These are phyloP conservation scores for Eucalyptus dawsonii DNA, from an alignment of 345 rosid species.

Conservation along the genomic window DNA sequence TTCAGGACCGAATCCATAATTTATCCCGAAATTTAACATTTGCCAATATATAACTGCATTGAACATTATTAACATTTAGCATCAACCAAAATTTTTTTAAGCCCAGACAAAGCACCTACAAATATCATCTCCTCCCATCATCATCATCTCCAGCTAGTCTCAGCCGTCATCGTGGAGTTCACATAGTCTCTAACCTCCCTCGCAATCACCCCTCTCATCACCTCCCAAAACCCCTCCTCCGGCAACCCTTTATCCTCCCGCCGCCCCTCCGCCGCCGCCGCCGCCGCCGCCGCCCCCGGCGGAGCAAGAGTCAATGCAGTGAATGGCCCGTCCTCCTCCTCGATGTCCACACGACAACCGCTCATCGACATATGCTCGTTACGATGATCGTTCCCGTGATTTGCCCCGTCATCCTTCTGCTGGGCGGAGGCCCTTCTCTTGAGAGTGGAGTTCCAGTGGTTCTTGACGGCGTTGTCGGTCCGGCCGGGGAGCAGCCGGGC, in stretches of 20 bases:
- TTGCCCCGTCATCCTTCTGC: background rate
- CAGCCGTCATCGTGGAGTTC: background rate
- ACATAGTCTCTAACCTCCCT: constrained; percentile 3
- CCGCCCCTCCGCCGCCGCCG: background rate
- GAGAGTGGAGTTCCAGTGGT: constrained; percentile 60
- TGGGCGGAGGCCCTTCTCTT: constrained; percentile 4
- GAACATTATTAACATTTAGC: background rate
- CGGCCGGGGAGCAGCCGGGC: constrained; percentile 47
- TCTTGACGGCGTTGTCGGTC: constrained; percentile 55
- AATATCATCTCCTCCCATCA: background rate
- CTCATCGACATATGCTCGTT: background rate
- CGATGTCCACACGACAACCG: background rate
- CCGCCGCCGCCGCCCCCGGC: background rate
- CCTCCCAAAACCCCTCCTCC: constrained; percentile 5
- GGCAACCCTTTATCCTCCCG: background rate
- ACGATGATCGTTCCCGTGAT: background rate
- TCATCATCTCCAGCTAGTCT: background rate
- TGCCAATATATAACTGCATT: background rate
- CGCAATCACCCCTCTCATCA: constrained; percentile 4
- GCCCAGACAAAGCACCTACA: background rate
- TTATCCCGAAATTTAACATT: background rate
- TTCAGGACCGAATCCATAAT: background rate
- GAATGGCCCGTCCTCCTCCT: background rate
- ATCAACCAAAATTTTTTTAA: background rate
- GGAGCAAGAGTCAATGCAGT: constrained; percentile 2